Conservation (phyloP, 163 green algal genomes). For the Botryococcus braunii region DNA sequence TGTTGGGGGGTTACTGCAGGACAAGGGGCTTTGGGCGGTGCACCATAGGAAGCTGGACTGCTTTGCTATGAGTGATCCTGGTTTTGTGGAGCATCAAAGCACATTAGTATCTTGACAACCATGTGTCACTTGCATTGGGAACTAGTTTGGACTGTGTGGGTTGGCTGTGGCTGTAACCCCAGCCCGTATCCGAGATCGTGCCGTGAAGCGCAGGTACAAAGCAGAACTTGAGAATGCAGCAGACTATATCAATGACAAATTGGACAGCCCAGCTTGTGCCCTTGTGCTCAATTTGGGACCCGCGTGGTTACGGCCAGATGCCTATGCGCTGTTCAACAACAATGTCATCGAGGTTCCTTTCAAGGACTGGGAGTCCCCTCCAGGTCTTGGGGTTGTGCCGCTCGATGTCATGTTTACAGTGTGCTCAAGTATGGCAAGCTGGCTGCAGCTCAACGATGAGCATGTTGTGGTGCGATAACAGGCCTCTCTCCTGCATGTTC, state of each 20-base stretch:
- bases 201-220: slow-evolving; percentile 22
- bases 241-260: neutral
- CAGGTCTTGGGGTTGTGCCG: slow-evolving; percentile 40
- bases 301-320: slow-evolving; percentile 17
- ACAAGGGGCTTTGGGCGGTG: slow-evolving; percentile 23
- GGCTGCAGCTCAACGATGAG: slow-evolving; percentile 20
- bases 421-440: slow-evolving; percentile 23
- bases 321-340: slow-evolving; percentile 29
- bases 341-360: slow-evolving; percentile 29
- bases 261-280: slow-evolving; percentile 7
- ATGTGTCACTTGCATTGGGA: neutral
- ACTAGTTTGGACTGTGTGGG: neutral
- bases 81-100: neutral
- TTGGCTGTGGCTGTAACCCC: neutral
- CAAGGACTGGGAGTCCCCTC: slow-evolving; percentile 41
- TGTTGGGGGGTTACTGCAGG: slow-evolving; percentile 16
- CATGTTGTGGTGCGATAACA: slow-evolving; percentile 26
- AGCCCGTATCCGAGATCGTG: neutral
- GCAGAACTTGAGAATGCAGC: slow-evolving; percentile 19
- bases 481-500: neutral
- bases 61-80: neutral
- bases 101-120: neutral
- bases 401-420: slow-evolving; percentile 36
- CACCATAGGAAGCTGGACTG: slow-evolving; percentile 7
- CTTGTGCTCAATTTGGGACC: slow-evolving; percentile 40